Evolutionary conservation across 768 basidiomycete species (phyloP), one percentile per base, ranked within the genome.

Genomic region (Leccinellum rugosiceps): DNA sequence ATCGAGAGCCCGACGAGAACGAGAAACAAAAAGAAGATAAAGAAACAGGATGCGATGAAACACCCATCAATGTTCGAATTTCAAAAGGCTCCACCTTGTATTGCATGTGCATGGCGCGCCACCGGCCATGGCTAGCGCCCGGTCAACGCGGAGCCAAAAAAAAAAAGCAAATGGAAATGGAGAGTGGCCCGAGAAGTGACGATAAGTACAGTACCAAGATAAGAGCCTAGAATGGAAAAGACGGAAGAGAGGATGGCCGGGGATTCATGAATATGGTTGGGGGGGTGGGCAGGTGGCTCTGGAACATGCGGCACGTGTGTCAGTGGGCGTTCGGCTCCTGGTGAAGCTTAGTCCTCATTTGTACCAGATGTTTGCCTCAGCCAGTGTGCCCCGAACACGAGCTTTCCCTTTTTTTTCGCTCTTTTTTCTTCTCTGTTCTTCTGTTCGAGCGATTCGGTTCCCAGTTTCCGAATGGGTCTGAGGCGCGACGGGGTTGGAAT

Each of bases 81-180:
- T 66, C 63, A 59, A 66, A 63, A 57, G 25, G 58, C 59, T 52
- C 65, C 68, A 71, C 68, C 51, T 59, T 58, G 66, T 53, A 38
- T 53, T 28, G 28, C 19, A 43, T 19, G 41, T 17, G 19, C 15
- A 6, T 13, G 32, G n/a, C 21, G n/a, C 21, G 50, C 49, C 55
- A 38, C 47, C 10, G 14, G 48, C 13, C 44, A 45, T 46, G 23
- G n/a, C 19, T 11, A 43, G 57, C 19, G 46, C 32, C 45, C 61
- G 13, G 38, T 23, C 41, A 50, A 23, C 32, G 30, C 35, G 21
- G 45, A 31, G 32, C 44, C 35, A 34, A 47, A 34, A 30, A 41
- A n/a, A 8, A 15, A 1, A 25, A 25, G 25, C 4, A 3, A 3
- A 30, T 8, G 28, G 15, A 26, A 19, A 26, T 19, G 26, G 49